Evolutionary conservation across 306 rosid genomes (phyloP).

Genomic region (Quercus suber): DNA sequence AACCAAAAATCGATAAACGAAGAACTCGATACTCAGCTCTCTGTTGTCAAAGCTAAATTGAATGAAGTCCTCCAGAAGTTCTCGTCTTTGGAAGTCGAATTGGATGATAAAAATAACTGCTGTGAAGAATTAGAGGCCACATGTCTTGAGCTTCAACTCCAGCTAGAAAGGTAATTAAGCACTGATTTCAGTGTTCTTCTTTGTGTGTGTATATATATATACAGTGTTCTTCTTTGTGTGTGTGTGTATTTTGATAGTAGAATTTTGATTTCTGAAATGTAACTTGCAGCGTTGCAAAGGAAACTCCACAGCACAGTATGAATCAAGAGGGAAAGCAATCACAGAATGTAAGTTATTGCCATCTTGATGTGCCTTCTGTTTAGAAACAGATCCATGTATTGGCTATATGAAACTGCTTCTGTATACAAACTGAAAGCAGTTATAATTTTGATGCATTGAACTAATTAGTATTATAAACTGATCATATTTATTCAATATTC

Average conservation of each 20-base stretch:
- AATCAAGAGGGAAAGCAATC: conserved; percentile 52
- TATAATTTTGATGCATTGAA: background rate
- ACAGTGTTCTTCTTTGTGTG: background rate
- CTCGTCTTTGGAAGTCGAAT: conserved; percentile 67
- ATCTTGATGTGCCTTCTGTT: background rate
- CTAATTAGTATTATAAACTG: background rate
- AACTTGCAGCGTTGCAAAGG: conserved; percentile 56
- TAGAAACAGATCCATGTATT: background rate
- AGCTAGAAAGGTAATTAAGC: conserved; percentile 64
- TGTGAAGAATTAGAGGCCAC: conserved; percentile 75
- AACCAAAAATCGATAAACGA: conserved; percentile 55
- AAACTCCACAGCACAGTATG: conserved; percentile 41
- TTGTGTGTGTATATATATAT: background rate
- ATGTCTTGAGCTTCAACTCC: conserved; percentile 87
- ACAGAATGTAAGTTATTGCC: conserved; percentile 50
- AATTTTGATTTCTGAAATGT: conserved; percentile 22
- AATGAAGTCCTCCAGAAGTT: conserved; percentile 55
- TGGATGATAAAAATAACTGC: conserved; percentile 65
- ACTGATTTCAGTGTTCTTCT: background rate
- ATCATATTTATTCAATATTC: background rate
- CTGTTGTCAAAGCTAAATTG: conserved; percentile 47
- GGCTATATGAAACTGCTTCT: background rate
- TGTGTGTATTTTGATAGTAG: background rate
- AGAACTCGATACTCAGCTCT: conserved; percentile 70
- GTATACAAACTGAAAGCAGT: background rate